These are phyloP conservation scores for Curvularia sp. DNA, from an alignment of 2,329 filamentous ascomycete genomes.

Conservation along the genomic window DNA sequence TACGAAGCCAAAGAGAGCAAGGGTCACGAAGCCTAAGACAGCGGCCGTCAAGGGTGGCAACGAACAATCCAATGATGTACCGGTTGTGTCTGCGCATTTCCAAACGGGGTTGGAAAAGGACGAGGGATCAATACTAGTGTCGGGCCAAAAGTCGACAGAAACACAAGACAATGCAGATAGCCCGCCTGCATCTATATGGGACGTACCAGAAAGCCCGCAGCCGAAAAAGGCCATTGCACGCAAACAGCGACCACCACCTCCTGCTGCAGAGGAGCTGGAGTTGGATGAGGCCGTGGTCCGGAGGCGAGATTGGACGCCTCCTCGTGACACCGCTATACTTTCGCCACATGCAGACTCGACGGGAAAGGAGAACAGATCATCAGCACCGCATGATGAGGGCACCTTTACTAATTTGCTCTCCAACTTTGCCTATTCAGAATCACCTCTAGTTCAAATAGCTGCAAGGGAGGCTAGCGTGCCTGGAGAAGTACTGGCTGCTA, in stretches of 20 bases:
- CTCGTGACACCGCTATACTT: slow-evolving; percentile 34
- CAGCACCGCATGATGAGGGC: slow-evolving; percentile 9
- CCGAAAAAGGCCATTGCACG: slow-evolving; percentile 17
- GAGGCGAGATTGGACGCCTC: slow-evolving; percentile 49
- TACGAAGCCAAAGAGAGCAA: slow-evolving; percentile 36
- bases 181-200: slow-evolving; percentile 34
- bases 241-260: slow-evolving; percentile 23
- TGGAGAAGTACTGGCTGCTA: slow-evolving; percentile 15
- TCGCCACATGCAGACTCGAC: slow-evolving; percentile 27
- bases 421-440: slow-evolving; percentile 39
- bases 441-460: slow-evolving; percentile 17
- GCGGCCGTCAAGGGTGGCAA: slow-evolving; percentile 24
- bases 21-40: slow-evolving; percentile 34
- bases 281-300: slow-evolving; percentile 42
- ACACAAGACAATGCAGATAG: neutral
- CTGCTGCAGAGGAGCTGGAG: slow-evolving; percentile 25
- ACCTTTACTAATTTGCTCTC: slow-evolving; percentile 40
- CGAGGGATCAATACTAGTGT: slow-evolving; percentile 3
- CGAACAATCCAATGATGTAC: slow-evolving; percentile 23
- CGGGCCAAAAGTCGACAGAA: neutral
- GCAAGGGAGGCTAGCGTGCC: slow-evolving; percentile 8
- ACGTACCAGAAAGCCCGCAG: slow-evolving; percentile 35
- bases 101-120: slow-evolving; percentile 4
- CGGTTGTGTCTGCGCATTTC: slow-evolving; percentile 36
- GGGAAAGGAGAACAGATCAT: slow-evolving; percentile 36